A percentile compares a stretch with the other conserved stretches of the same genome.
Conservation (phyloP, 192 early-diverging fungal genomes). For the Coemansia sp. region DNA sequence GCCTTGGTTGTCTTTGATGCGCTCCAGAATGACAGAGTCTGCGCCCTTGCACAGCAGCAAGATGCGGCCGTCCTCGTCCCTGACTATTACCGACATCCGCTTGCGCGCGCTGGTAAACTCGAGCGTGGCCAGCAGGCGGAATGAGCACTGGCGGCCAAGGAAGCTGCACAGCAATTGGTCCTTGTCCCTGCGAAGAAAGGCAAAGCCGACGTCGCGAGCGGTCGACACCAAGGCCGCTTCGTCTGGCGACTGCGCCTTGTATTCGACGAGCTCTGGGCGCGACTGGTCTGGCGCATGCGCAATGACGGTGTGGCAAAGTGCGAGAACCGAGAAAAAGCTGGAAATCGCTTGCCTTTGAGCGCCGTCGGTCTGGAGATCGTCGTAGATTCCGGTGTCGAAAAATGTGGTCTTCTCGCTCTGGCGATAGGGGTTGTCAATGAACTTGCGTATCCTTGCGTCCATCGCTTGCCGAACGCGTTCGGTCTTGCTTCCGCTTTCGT, state of each 20-base stretch:
- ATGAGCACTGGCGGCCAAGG: conserved; percentile 66
- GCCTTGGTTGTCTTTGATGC: conserved; percentile 71
- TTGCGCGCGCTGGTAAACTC: conserved; percentile 97
- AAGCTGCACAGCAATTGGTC: conserved; percentile 68
- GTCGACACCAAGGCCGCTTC: conserved; percentile 89
- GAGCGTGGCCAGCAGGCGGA: conserved; percentile 65
- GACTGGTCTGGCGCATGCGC: conserved; percentile 57
- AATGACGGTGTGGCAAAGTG: conserved; percentile 88
- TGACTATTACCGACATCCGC: conserved; percentile 90
- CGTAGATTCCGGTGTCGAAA: conserved; percentile 62
- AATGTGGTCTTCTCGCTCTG: conserved; percentile 65
- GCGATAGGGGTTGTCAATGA: conserved; percentile 63
- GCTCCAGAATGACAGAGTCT: conserved; percentile 87
- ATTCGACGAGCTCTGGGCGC: conserved; percentile 60
- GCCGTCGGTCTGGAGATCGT: conserved; percentile 56
- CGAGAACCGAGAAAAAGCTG: conserved; percentile 80
- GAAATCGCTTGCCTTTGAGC: conserved; percentile 61
- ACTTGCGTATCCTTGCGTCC: conserved; percentile 56
- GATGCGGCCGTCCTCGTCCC: conserved; percentile 68
- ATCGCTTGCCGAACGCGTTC: conserved; percentile 47
- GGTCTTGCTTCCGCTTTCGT: conserved; percentile 6
- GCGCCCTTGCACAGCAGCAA: conserved; percentile 92
- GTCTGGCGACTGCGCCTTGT: conserved; percentile 93
- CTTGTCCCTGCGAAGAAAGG: conserved; percentile 71
- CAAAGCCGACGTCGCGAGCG: conserved; percentile 79